Evolutionary conservation across 495 filamentous ascomycete species (phyloP), one percentile per base, ranked within the genome.

Genomic region (Xylaria acuta): DNA sequence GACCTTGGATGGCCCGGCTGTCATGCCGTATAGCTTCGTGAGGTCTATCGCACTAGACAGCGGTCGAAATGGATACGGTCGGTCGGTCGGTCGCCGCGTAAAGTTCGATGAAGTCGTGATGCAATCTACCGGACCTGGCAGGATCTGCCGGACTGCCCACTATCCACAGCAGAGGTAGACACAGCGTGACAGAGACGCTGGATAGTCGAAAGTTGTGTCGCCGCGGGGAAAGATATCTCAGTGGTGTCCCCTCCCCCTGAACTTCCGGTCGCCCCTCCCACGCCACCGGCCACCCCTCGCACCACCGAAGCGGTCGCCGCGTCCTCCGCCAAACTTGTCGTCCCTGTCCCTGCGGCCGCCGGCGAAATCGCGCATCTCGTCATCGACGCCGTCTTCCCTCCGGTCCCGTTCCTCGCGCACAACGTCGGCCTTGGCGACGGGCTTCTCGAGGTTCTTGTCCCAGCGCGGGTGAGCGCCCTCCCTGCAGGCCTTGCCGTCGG

Each of bases 401-500:
- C 87, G 68, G 76, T 84, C 75, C 80, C 84, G 81, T 84, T 89
- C 80, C 78, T 82, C 78, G 82, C 87, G 78, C 82, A 88, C 45
- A 75, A 86, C 83, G 41, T 90, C 89, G 38, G 87, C 74, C 79
- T 91, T 89, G 18, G 92, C 88, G 38, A 89, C 88, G 7, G 94
- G 94, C 76, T 88, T 90, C 74, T 91, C 89, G 71, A 98, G 86
- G 40, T 91, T 87, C 70, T 83, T 85, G 30, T 92, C 88, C 92
- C 93, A 98, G 38, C 89, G 83, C 12, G 95, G 89, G 82, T 99
- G 96, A 4, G 93, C 92, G 38, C 94, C 90, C 71, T 88, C 87
- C 77, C 89, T 88, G 79, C 97, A 98, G 0, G 71, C 79, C 71
- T 88, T 89, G 14, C 95, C 94, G 71, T 97, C 91, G 0, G 96